phyloP scores from a whole-genome alignment of 352 stramenopile species.

The Phytophthora lateralis region DNA sequence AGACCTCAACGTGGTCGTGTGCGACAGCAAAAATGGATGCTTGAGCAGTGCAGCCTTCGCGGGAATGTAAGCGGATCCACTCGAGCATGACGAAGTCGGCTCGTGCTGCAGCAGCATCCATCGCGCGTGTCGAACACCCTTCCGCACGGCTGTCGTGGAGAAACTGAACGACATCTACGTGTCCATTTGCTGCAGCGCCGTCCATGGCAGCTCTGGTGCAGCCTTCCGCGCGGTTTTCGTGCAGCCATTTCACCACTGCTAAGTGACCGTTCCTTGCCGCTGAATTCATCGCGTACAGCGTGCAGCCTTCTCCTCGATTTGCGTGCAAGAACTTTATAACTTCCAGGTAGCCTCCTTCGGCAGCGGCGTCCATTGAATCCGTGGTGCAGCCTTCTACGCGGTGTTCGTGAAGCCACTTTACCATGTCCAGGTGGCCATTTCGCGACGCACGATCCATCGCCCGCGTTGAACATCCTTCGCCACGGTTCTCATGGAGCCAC shows the following conservation, averaged over 20 bases:
- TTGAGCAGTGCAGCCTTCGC: conserved; percentile 12
- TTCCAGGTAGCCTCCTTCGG: conserved; percentile 25
- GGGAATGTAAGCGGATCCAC: conserved; percentile 20
- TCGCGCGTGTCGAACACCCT: conserved; percentile 18
- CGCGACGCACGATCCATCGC: conserved; percentile 35
- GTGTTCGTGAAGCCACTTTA: conserved; percentile 33
- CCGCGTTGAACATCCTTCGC: conserved; percentile 34
- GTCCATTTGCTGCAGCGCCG: conserved; percentile 24
- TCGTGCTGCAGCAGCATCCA: conserved; percentile 18
- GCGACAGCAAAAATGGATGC: conserved; percentile 27
- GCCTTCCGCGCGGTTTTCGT: conserved; percentile 33
- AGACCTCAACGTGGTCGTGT: conserved; percentile 32
- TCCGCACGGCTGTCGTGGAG: conserved; percentile 26
- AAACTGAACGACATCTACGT: conserved; percentile 31
- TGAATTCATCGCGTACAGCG: conserved; percentile 45
- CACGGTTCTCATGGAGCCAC: conserved; percentile 34
- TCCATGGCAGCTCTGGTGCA: conserved; percentile 27
- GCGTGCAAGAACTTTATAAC: conserved; percentile 33
- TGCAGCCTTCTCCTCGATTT: conserved; percentile 31
- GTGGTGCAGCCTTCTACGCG: conserved; percentile 28
- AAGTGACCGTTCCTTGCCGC: conserved; percentile 61
- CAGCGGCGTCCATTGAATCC: conserved; percentile 29
- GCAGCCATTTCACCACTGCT: conserved; percentile 54
- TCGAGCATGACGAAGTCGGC: conserved; percentile 28
- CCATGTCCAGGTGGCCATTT: conserved; percentile 31